Percentiles rank a stretch among this genome's conserved stretches.
Conservation (phyloP, 2,329 filamentous ascomycete species). For the Graphiopsis chlorocephala region DNA sequence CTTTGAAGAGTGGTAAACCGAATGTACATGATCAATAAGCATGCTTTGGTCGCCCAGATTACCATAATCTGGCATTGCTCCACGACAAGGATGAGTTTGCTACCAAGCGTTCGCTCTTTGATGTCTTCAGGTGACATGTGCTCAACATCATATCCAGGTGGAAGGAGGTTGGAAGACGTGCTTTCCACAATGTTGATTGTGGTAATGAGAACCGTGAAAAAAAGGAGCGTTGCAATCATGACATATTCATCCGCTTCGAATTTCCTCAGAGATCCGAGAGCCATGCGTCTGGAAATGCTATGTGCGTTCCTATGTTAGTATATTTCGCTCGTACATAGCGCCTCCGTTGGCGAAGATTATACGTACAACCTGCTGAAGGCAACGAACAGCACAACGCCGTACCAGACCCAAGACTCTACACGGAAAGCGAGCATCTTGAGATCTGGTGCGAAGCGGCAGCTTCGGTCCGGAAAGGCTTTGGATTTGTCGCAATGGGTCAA, state of each 20-base stretch:
- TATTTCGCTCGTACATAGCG: no score
- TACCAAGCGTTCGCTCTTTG: constrained; percentile 31
- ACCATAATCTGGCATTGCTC: constrained; percentile 38
- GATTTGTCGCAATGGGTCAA: neutral
- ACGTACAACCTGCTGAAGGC: constrained; percentile 43
- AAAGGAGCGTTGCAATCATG: constrained; percentile 51
- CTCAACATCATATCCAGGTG: constrained; percentile 45
- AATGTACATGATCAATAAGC: constrained; percentile 38
- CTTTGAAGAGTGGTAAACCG: constrained; percentile 36
- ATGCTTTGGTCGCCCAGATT: constrained; percentile 39
- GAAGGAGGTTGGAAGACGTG: constrained; percentile 43
- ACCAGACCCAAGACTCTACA: constrained; percentile 50
- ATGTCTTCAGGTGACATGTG: constrained; percentile 32
- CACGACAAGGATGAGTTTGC: constrained; percentile 39
- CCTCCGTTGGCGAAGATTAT: neutral
- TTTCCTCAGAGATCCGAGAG: constrained; percentile 46
- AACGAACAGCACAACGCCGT: constrained; percentile 40
- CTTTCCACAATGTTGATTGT: constrained; percentile 44
- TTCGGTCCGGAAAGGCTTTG: neutral
- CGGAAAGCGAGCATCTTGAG: constrained; percentile 34
- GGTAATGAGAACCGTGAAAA: constrained; percentile 52
- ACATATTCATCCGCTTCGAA: constrained; percentile 59
- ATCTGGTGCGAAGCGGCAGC: neutral
- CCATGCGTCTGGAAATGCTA: constrained; percentile 44
- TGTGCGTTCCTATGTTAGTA: neutral